phyloP scores from a whole-genome alignment of 1,284 basidiomycete genomes.

The Apiotrichum mycotoxinovorans region DNA sequence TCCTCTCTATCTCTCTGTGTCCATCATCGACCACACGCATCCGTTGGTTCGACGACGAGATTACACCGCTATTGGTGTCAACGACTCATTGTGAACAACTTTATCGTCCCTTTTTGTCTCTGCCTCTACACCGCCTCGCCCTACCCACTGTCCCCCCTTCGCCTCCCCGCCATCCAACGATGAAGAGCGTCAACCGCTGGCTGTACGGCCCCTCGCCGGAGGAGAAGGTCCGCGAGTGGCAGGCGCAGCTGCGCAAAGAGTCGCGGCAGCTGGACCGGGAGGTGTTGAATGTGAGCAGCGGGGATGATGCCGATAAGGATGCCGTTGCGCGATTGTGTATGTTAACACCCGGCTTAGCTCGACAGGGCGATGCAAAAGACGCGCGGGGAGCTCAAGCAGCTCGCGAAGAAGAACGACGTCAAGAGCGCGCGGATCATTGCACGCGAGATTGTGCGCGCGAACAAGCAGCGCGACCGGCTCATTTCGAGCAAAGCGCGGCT shows the following conservation, averaged over 20 bases:
- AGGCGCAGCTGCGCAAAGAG: constrained; percentile 73
- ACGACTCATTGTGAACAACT: too few species aligned
- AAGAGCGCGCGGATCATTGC: constrained; percentile 91
- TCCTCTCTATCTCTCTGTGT: too few species aligned
- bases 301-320: too few species aligned
- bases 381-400: constrained; percentile 75
- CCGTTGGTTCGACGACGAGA: too few species aligned
- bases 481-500: constrained; percentile 89
- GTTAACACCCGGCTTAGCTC: constrained; percentile 59
- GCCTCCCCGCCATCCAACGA: constrained; percentile 15
- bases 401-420: constrained; percentile 86
- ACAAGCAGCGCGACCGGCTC: constrained; percentile 90
- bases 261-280: constrained; percentile 80
- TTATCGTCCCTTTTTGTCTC: too few species aligned
- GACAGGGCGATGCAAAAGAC: constrained; percentile 79
- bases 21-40: too few species aligned
- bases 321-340: not conserved
- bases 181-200: constrained; percentile 56
- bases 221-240: constrained; percentile 85
- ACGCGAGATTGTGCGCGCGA: constrained; percentile 86
- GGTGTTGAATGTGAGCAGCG: constrained; percentile 75
- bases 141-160: too few species aligned
- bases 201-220: constrained; percentile 92
- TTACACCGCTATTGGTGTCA: too few species aligned
- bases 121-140: too few species aligned